Evolutionary conservation across 1,284 basidiomycete species (phyloP), one percentile per base, ranked within the genome.

Genomic region (Leccinum subrobustum): DNA sequence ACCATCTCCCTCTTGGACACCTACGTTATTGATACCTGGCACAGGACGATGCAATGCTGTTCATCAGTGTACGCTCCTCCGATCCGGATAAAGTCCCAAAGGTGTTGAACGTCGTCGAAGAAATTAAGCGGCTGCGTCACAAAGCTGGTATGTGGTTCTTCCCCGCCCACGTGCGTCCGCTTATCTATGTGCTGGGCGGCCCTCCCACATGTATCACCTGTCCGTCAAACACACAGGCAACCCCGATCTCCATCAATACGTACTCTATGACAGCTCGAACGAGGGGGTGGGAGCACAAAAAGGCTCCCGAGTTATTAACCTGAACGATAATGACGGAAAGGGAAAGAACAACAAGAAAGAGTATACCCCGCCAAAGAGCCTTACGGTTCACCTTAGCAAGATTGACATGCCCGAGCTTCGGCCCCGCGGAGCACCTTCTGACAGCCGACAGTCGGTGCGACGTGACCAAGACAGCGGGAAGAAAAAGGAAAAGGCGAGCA

Each of bases 331-430:
- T 9, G 6, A 42, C 69, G 18, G 72, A 69, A 59, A 76, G 77
- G 59, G 68, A 65, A 61, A 82, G 80, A 71, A 75, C 2, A 48
- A 6, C 6, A 48, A 23, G 65, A 80, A 79, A 63, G 70, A 61
- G 7, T 91, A 92, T 68, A 75, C 76, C 9, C 88, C 91, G 3
- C 90, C 89, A 0, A 79, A 79, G 47, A 86, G 81, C 63, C 78
- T 93, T 1, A 81, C 80, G 0, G 79, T 92, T 5, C 89, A 92
- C 72, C 75, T 93, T 14, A 90, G 88, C 77, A 93, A 93, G 78
- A 91, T 93, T 54, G 79, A 86, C 27, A 91, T 93, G 82, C 91
- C 91, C 0, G 91, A 93, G 69, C 80, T 93, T 7, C 81, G 83
- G 63, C 90, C 90, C 2, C 81, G 70, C 52, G 44, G 63, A 1